These are phyloP conservation scores for Neotropicomus parvogracilis DNA, from an alignment of 1,284 basidiomycete genomes.

Conservation along the genomic window DNA sequence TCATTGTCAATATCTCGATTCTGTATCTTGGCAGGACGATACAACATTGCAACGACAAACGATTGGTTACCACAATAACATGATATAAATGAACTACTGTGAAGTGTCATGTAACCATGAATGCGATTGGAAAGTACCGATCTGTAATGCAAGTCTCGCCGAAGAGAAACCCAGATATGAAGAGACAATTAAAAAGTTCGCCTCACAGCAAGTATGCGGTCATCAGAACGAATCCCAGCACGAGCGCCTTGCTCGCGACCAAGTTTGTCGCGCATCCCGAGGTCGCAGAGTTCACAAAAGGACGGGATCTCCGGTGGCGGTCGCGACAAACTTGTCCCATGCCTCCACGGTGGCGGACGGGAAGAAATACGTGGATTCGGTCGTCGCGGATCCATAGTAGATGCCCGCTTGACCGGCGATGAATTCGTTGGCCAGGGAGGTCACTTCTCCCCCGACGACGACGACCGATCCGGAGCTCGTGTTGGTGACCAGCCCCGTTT, in stretches of 20 bases:
- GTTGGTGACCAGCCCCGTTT: conserved; percentile 46
- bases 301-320: conserved; percentile 4
- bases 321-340: conserved; percentile 47
- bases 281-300: neutral
- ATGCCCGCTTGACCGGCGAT: conserved; percentile 51
- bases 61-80: neutral
- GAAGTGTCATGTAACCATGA: neutral
- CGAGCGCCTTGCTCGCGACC: neutral
- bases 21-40: neutral
- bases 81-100: neutral
- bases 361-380: conserved; percentile 48
- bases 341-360: conserved; percentile 53
- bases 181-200: neutral
- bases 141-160: conserved; percentile 1
- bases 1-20: no score
- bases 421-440: conserved; percentile 40
- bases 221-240: neutral
- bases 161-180: no score
- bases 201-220: neutral
- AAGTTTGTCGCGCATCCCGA: neutral
- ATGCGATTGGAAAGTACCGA: conserved; percentile 31
- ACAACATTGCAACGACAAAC: neutral
- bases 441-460: conserved; percentile 56
- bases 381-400: conserved; percentile 47
- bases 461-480: conserved; percentile 19